Conservation (phyloP, 2,329 filamentous ascomycete species). For the Hypoxylon sp. region DNA sequence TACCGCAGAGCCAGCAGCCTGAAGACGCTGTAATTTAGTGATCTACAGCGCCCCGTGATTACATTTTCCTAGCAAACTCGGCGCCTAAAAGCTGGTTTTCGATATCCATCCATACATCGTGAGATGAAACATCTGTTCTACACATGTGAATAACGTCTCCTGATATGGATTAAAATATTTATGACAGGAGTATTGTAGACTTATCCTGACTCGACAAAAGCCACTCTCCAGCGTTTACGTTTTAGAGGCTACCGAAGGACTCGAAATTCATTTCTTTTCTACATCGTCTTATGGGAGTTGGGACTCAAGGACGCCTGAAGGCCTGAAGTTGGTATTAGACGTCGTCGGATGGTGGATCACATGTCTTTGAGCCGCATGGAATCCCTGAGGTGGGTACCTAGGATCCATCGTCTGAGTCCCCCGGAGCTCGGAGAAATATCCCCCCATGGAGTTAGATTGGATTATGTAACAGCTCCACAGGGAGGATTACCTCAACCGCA, state of each 20-base stretch:
- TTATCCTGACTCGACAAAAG: not conserved
- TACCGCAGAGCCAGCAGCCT: not conserved
- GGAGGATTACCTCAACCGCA: not conserved
- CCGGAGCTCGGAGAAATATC: slow-evolving; percentile 1
- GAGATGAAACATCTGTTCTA: not conserved
- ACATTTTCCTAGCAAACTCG: not conserved
- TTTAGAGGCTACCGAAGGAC: not conserved
- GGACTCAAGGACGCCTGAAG: too few relatives aligned
- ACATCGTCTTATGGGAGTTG: not conserved
- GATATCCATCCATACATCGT: not conserved
- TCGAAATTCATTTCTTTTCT: not conserved
- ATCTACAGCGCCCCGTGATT: not conserved
- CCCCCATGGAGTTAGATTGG: not conserved
- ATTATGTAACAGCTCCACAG: not conserved
- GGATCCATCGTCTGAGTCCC: not conserved
- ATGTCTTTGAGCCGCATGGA: not conserved
- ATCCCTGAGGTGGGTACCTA: too few relatives aligned
- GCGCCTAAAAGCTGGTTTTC: not conserved
- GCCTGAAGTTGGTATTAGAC: not conserved
- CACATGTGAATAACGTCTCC: not conserved
- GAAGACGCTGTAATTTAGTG: not conserved
- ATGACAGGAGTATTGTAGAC: not conserved
- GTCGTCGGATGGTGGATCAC: not conserved
- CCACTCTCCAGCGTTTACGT: not conserved
- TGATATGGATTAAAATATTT: not conserved